Evolutionary conservation across 768 basidiomycete species (phyloP).

Genomic region (Kwoniella mangroviensis): DNA sequence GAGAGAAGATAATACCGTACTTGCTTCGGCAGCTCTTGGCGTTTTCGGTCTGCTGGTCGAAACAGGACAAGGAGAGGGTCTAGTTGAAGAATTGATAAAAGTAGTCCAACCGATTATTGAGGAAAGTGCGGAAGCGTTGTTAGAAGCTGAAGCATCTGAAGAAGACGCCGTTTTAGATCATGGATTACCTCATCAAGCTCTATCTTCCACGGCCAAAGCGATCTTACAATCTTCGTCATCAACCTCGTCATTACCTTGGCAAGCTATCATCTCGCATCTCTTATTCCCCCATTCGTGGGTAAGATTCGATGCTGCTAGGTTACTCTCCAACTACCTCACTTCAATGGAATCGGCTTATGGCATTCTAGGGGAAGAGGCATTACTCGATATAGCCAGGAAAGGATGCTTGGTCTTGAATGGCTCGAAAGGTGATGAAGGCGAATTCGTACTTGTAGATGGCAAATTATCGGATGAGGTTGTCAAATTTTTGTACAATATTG

Average conservation of each 20-base stretch:
- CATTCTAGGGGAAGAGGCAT: slow-evolving; percentile 31
- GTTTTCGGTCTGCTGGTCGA: slow-evolving; percentile 83
- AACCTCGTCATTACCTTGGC: slow-evolving; percentile 62
- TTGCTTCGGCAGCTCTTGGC: slow-evolving; percentile 76
- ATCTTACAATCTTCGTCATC: slow-evolving; percentile 56
- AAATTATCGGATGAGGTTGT: slow-evolving; percentile 68
- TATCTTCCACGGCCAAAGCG: slow-evolving; percentile 70
- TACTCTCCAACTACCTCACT: slow-evolving; percentile 68
- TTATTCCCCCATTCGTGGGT: slow-evolving; percentile 96
- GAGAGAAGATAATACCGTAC: slow-evolving; percentile 66
- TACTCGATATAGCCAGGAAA: slow-evolving; percentile 75
- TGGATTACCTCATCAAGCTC: slow-evolving; percentile 80
- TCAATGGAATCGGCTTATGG: slow-evolving; percentile 25
- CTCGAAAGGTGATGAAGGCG: slow-evolving; percentile 70
- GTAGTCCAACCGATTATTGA: slow-evolving; percentile 57
- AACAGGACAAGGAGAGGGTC: slow-evolving; percentile 57
- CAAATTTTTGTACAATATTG: slow-evolving; percentile 91
- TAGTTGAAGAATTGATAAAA: slow-evolving; percentile 20
- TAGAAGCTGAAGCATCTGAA: slow-evolving; percentile 61
- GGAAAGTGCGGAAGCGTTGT: slow-evolving; percentile 56
- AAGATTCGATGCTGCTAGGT: slow-evolving; percentile 74
- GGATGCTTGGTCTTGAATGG: slow-evolving; percentile 79
- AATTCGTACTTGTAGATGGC: slow-evolving; percentile 62
- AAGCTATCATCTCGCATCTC: slow-evolving; percentile 67
- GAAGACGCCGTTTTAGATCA: slow-evolving; percentile 67